Base-by-base conservation (phyloP, 768 basidiomycete genomes). In the Hebeloma cylindrosporum region DNA sequence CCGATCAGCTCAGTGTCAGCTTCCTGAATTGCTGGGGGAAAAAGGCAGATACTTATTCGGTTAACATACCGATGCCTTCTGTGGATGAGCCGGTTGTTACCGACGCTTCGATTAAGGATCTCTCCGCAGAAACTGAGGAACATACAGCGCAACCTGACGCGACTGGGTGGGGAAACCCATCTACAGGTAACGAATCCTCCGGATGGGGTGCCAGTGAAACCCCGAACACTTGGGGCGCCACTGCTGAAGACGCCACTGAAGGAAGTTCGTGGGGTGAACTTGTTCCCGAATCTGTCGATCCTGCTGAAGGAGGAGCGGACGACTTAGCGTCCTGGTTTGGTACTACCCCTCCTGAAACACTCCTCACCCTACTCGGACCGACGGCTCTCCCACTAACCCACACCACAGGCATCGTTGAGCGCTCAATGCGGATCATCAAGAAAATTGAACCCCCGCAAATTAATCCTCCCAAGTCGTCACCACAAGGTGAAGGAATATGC, bases 401-500 rank as follows among this genome's bases (percentile, higher is more conserved):
- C 54, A 73, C 70, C 4, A 70, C 81, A 1, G 84, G 83, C 7
- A 63, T 86, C 36, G 78, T 85, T 40, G 87, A 89, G 62, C 73
- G 68, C 25, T 82, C 82, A 1, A 75, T 82, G 43, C 73, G 87
- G 8, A 72, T 75, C 23, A 66, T 89, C 59, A 69, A 72, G 43
- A 63, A 72, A 7, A 59, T 83, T 49, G 60, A 66, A 7, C 77
- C 77, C 2, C 60, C 66, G 10, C 46, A 56, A 7, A 39, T 60
- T 10, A 49, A 47, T 43, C 61, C 51, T 10, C 57, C 59, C 4
- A 65, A 62, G 3, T 56, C 63, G 3, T 34, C 64, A 7, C 48
- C 57, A 8, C 44, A 54, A 7, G 36, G 47, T 6, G 60, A 58
- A 3, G 62, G 42, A 1, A 21, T 34, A 4, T 40, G 21, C 14